phyloP scores from a whole-genome alignment of 2,329 filamentous ascomycete species.

The Monosporascus sp. region DNA sequence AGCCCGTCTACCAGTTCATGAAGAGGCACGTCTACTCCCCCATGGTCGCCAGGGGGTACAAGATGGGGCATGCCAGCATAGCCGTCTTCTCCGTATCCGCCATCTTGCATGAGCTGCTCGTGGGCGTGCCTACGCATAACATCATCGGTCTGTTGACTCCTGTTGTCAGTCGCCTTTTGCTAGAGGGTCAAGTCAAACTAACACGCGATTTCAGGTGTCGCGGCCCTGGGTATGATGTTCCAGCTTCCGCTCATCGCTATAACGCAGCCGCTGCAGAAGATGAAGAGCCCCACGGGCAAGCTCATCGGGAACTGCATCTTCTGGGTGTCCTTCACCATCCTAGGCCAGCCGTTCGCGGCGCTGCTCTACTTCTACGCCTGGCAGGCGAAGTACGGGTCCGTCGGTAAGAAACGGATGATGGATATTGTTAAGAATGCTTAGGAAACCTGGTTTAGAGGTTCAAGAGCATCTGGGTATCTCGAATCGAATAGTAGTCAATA shows the following conservation, averaged over 20 bases:
- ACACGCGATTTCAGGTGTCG: slow-evolving; percentile 57
- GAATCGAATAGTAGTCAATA: no score
- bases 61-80: slow-evolving; percentile 62
- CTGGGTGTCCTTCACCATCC: slow-evolving; percentile 92
- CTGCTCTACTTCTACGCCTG: slow-evolving; percentile 96
- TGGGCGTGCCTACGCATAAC: slow-evolving; percentile 92
- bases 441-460: no score
- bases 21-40: slow-evolving; percentile 89
- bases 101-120: slow-evolving; percentile 83
- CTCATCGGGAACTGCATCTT: slow-evolving; percentile 90
- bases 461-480: no score
- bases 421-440: no score
- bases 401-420: slow-evolving; percentile 41
- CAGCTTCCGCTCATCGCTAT: slow-evolving; percentile 83
- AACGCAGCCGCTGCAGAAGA: slow-evolving; percentile 74
- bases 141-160: slow-evolving; percentile 60
- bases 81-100: slow-evolving; percentile 86
- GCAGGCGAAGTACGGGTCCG: slow-evolving; percentile 94
- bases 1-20: slow-evolving; percentile 96
- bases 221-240: slow-evolving; percentile 88
- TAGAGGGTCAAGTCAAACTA: slow-evolving; percentile 2
- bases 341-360: slow-evolving; percentile 89
- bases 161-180: not conserved
- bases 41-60: slow-evolving; percentile 78
- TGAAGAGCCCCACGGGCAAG: slow-evolving; percentile 68